phyloP scores from a whole-genome alignment of 345 rosid species.

The Populus ilicifolia region DNA sequence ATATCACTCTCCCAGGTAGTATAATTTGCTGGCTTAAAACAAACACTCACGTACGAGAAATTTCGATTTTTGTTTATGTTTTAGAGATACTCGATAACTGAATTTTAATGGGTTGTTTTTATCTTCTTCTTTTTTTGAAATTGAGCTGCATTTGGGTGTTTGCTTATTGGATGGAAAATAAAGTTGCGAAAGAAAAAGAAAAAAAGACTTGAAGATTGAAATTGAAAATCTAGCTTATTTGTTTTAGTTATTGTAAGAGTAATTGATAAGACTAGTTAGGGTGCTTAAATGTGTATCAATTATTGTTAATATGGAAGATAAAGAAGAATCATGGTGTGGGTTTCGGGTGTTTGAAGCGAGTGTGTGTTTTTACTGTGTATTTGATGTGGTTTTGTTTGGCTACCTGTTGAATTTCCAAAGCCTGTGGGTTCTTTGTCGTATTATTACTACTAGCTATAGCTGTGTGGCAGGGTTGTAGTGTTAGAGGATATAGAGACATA shows the following conservation, averaged over 20 bases:
- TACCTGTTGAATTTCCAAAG: conserved; percentile 4
- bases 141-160: conserved; percentile 3
- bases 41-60: not conserved
- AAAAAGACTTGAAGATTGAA: not conserved
- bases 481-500: not conserved
- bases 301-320: not conserved
- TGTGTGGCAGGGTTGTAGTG: not conserved
- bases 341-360: not conserved
- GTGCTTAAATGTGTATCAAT: not conserved
- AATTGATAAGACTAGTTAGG: not conserved
- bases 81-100: no score
- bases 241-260: not conserved
- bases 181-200: not conserved
- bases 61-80: not conserved
- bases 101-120: not conserved
- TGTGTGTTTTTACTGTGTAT: not conserved
- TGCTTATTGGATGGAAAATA: not conserved
- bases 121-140: not conserved
- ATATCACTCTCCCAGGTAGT: conserved; percentile 72
- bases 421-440: not conserved
- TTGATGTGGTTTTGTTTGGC: not conserved
- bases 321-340: not conserved
- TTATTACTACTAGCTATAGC: not conserved
- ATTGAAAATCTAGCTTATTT: not conserved
- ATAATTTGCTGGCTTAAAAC: not conserved